A percentile compares a stretch with the other conserved stretches of the same genome.
phyloP scores from a whole-genome alignment of 2,329 filamentous ascomycete genomes.

The Fusarium sp. region DNA sequence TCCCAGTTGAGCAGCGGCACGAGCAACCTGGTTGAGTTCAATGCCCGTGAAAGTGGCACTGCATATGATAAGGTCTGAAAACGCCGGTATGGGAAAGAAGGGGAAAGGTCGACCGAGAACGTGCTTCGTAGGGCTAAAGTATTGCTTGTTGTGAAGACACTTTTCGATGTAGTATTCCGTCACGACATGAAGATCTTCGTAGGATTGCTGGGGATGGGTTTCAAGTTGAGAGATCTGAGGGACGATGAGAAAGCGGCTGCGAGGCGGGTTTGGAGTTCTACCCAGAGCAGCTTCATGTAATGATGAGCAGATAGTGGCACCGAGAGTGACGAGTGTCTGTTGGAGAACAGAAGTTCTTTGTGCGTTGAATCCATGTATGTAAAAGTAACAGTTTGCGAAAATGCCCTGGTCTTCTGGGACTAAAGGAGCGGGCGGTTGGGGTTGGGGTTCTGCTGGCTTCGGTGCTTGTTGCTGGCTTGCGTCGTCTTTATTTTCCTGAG shows the following conservation, averaged over 20 bases:
- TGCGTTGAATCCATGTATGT: slow-evolving; percentile 69
- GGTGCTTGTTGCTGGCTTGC: slow-evolving; percentile 23
- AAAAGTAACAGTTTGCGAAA: slow-evolving; percentile 70
- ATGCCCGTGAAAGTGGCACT: slow-evolving; percentile 87
- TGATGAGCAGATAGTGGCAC: slow-evolving; percentile 59
- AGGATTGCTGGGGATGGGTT: slow-evolving; percentile 56
- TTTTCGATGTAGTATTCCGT: slow-evolving; percentile 96
- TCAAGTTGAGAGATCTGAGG: slow-evolving; percentile 65
- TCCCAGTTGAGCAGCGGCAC: slow-evolving; percentile 80
- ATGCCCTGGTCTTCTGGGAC: slow-evolving; percentile 54
- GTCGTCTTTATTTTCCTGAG: slow-evolving; percentile 39
- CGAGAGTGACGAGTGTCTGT: slow-evolving; percentile 63
- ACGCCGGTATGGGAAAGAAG: slow-evolving; percentile 76
- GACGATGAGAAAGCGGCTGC: slow-evolving; percentile 66
- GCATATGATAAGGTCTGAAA: slow-evolving; percentile 78
- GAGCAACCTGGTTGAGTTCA: slow-evolving; percentile 86
- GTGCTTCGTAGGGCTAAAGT: slow-evolving; percentile 77
- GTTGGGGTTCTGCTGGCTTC: slow-evolving; percentile 8
- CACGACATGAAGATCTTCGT: slow-evolving; percentile 65
- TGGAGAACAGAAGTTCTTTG: slow-evolving; percentile 64
- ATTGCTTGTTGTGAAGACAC: slow-evolving; percentile 81
- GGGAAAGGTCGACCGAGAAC: slow-evolving; percentile 83
- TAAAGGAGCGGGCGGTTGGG: slow-evolving; percentile 25
- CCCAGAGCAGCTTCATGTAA: slow-evolving; percentile 57
- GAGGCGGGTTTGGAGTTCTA: slow-evolving; percentile 48